Base-by-base conservation (phyloP, 164 flowering plant genomes). In the Berberis thunbergii region DNA sequence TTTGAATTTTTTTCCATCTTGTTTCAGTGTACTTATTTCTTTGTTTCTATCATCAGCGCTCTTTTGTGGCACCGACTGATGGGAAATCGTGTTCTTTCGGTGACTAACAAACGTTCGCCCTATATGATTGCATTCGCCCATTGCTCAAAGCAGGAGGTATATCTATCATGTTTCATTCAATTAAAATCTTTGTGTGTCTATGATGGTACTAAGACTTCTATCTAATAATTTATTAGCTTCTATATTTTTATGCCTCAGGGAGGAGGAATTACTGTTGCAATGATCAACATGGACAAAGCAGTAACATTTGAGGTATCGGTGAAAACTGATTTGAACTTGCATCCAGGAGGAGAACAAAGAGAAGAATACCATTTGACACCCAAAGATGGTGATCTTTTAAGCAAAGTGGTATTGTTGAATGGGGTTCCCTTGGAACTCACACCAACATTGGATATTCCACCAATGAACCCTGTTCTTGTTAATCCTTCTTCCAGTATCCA, bases 11-110 rank as follows among this genome's bases (percentile, higher is more conserved):
- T 49, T 6, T 40, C 2, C 6, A 40, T 44, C 26, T 45, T 11
- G 53, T 58, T n/a, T 65, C 38, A 46, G 46, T 2, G 13, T 8
- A 40, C 44, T 1, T 6, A 54, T 50, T 44, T 45, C 49, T 43
- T 57, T 52, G 4, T 62, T 13, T 26, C 13, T 39, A 11, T 26
- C 26, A 59, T 1, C 78, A 86, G 96, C 53, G 83, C 96, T 5
- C 86, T 86, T n/a, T 65, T 89, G 54, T 86, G 90, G 91, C 83
- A 85, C 67, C 84, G 80, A 11, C 60, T 86, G 46, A 89, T 86
- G 96, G 96, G 89, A 38, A 80, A 65, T 54, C 61, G 43, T 0
- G 89, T 86, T 11, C 83, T 86, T 12, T 7, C 69, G 0, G 69
- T 75, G 1, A 62, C 60, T 7, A 77, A 75, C 50, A 39, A 39